Evolutionary conservation across 257 asterid species (phyloP).

Genomic region (Solanum ossicruentum): DNA sequence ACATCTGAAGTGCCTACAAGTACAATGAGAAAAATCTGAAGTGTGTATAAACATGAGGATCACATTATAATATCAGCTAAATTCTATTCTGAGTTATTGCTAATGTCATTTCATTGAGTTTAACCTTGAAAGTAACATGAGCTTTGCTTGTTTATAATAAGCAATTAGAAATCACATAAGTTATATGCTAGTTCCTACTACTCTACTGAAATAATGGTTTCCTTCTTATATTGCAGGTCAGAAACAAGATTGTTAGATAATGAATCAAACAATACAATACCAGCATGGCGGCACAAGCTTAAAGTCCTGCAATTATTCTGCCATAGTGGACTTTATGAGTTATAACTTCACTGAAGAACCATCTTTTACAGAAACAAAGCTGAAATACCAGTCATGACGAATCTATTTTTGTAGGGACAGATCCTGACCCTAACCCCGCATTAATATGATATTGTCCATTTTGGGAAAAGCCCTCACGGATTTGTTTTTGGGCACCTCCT

Average conservation of each 20-base stretch:
- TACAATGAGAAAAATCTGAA: neutral
- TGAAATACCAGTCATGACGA: neutral
- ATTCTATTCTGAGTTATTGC: neutral
- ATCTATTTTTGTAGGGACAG: too few relatives aligned
- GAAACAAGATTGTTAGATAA: neutral
- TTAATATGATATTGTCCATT: too few relatives aligned
- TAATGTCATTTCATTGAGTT: neutral
- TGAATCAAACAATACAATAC: neutral
- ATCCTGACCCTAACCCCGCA: too few relatives aligned
- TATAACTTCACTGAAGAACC: neutral
- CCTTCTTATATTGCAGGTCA: neutral
- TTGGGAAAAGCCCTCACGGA: too few relatives aligned
- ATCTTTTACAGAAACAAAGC: neutral
- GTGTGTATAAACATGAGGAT: neutral
- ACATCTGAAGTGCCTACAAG: constrained; percentile 47
- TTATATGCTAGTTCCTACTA: neutral
- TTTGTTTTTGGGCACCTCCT: too few relatives aligned
- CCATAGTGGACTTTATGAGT: neutral
- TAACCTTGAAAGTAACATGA: neutral
- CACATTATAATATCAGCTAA: neutral
- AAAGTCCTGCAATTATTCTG: neutral
- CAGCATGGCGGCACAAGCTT: neutral
- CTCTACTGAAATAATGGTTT: neutral
- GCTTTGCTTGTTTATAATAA: neutral
- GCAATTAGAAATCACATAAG: neutral